Evolutionary conservation across 768 basidiomycete genomes (phyloP), one percentile per base, ranked within the genome.

Genomic region (Boletus reticulatus): DNA sequence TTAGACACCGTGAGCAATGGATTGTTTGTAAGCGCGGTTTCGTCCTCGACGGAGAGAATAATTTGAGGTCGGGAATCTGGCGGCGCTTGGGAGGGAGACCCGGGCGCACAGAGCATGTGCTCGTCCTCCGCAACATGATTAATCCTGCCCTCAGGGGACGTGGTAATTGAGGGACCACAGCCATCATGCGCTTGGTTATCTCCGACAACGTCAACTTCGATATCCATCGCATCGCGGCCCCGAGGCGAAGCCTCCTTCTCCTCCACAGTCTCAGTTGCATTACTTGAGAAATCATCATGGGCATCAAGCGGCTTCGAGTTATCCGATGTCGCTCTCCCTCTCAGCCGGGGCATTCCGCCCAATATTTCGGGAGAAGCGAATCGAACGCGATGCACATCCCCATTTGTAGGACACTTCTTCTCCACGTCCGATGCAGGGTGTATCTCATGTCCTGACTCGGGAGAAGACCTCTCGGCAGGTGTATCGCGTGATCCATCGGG

Each of bases 281-380:
- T 39, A n/a, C n/a, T 48, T 2, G 43, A 41, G 14, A 27, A 9
- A 27, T 17, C 45, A 11, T 38, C 43, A 6, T 36, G 7, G 4
- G 19, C 19, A 29, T 49, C 56, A 44, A 29, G 11, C 10, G 27
- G 43, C 12, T 56, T 59, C 38, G 24, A 43, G 19, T 37, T 31
- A 19, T 58, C 53, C n/a, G 19, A 14, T 0, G 43, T n/a, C 6
- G 34, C n/a, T 24, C 50, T 56, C 10, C 43, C 60, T 11, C 11
- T 52, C 47, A 69, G 6, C 31, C 55, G 41, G 17, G 66, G 58
- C 8, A 59, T 38, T 6, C 50, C 62, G 31, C 27, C 29, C 41
- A 67, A 38, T 41, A 69, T 44, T 43, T 73, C 72, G 4, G 72
- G 72, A 4, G 72, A 72, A 4, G 62, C 63, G 32, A 72, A 73